Conservation (phyloP, 208 protist species). For the Leishmania mexicana region DNA sequence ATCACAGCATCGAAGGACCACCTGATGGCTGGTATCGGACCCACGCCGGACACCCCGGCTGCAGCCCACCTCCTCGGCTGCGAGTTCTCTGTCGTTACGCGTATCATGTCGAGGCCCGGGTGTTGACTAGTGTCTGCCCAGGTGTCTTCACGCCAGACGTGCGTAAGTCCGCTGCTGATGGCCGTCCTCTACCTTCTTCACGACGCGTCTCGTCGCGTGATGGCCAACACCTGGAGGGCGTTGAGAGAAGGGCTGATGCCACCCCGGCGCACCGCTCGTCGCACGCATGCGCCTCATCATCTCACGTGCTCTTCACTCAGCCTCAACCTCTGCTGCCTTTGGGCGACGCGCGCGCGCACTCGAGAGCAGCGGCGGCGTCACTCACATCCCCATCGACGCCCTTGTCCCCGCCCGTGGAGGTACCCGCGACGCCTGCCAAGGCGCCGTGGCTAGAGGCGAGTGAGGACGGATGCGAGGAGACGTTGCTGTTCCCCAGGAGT, state of each 20-base stretch:
- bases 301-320: slow-evolving; percentile 23
- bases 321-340: slow-evolving; percentile 12
- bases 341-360: neutral
- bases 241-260: neutral
- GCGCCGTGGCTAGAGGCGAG: neutral
- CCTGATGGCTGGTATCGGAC: neutral
- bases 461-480: slow-evolving; percentile 18
- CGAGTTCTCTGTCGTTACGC: slow-evolving; percentile 24
- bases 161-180: neutral
- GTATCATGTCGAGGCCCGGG: slow-evolving; percentile 20
- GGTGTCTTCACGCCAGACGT: slow-evolving; percentile 1
- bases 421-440: neutral
- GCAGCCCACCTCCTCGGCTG: slow-evolving; percentile 7
- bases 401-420: neutral
- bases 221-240: neutral
- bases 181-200: neutral
- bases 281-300: neutral
- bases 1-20: neutral
- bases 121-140: slow-evolving; percentile 12
- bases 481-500: slow-evolving; percentile 18
- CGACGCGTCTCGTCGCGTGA: neutral
- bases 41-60: neutral
- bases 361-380: neutral
- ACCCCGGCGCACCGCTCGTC: neutral
- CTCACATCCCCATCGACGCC: neutral